Evolutionary conservation across 2,329 filamentous ascomycete species (phyloP).

Genomic region (Fusarium paranaense): DNA sequence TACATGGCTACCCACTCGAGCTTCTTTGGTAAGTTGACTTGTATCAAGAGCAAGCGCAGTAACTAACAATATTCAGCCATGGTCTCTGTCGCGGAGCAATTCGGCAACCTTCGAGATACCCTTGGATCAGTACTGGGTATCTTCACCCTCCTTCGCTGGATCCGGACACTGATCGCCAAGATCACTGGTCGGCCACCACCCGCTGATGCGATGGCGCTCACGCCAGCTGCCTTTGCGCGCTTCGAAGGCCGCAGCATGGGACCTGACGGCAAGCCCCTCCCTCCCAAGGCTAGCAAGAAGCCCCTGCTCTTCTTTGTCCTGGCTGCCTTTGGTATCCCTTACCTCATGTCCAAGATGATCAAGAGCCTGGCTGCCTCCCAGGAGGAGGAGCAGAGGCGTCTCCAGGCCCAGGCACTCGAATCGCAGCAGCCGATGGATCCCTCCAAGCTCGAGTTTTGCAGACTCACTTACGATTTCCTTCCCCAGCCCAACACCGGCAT

Average conservation of each 20-base stretch:
- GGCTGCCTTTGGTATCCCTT: slow-evolving; percentile 94
- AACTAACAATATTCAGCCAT: slow-evolving; percentile 72
- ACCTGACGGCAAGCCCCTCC: slow-evolving; percentile 72
- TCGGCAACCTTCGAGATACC: slow-evolving; percentile 91
- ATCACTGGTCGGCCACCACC: slow-evolving; percentile 91
- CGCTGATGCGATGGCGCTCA: slow-evolving; percentile 86
- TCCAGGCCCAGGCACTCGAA: slow-evolving; percentile 63
- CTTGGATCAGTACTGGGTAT: slow-evolving; percentile 94
- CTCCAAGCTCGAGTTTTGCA: slow-evolving; percentile 94
- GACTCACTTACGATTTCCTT: slow-evolving; percentile 92
- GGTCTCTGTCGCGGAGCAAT: slow-evolving; percentile 98
- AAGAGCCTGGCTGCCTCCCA: slow-evolving; percentile 83
- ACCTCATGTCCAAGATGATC: slow-evolving; percentile 97
- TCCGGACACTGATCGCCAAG: slow-evolving; percentile 90
- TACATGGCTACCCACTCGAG: slow-evolving; percentile 99
- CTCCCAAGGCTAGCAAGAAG: slow-evolving; percentile 86
- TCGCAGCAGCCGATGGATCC: slow-evolving; percentile 77
- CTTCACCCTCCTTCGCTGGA: slow-evolving; percentile 95
- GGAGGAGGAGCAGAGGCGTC: slow-evolving; percentile 80
- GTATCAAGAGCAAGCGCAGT: background rate
- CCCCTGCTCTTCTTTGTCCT: slow-evolving; percentile 96
- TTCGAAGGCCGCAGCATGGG: slow-evolving; percentile 78
- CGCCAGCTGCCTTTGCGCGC: slow-evolving; percentile 88
- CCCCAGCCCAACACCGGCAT: slow-evolving; percentile 79
- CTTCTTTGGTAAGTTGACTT: slow-evolving; percentile 82